These are phyloP conservation scores for Phytophthora pseudosyringae DNA, from an alignment of 352 stramenopile species.

Conservation along the genomic window DNA sequence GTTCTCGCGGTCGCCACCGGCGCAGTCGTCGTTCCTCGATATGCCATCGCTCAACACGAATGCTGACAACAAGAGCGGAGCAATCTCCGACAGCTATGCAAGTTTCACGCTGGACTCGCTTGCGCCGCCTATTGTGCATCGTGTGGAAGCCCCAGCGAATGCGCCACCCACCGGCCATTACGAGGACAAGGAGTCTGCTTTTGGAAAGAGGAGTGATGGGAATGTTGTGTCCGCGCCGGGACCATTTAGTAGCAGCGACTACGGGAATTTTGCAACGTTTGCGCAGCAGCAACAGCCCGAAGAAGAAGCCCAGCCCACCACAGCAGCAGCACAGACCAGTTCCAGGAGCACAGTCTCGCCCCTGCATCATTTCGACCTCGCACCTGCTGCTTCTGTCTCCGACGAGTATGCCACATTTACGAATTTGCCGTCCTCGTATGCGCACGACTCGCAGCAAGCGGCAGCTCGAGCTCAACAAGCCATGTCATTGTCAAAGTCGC, in stretches of 20 bases:
- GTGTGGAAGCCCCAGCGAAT: conserved; percentile 7
- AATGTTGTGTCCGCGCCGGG: not conserved
- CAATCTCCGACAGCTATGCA: conserved; percentile 47
- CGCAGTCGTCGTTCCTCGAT: conserved; percentile 15
- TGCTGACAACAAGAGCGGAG: not conserved
- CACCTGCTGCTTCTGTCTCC: not conserved
- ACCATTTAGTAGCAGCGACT: conserved; percentile 36
- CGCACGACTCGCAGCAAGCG: conserved; percentile 31
- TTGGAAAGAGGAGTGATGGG: not conserved
- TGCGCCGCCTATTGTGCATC: conserved; percentile 28
- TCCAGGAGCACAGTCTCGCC: not conserved
- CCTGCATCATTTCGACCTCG: not conserved
- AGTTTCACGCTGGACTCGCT: conserved; percentile 55
- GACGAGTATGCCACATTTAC: conserved; percentile 39
- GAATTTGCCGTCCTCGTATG: conserved; percentile 30
- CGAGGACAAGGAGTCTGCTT: conserved; percentile 3
- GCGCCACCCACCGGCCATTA: not conserved
- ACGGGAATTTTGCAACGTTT: conserved; percentile 55
- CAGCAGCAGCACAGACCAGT: not conserved
- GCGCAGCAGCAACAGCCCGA: conserved; percentile 18
- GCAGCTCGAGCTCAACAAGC: conserved; percentile 21
- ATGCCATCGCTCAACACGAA: conserved; percentile 2
- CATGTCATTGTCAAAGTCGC: conserved; percentile 27
- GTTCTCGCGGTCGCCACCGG: conserved; percentile 51
- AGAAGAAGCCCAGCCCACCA: conserved; percentile 15